phyloP scores from a whole-genome alignment of 345 rosid genomes.

The Ceriops zippeliana region DNA sequence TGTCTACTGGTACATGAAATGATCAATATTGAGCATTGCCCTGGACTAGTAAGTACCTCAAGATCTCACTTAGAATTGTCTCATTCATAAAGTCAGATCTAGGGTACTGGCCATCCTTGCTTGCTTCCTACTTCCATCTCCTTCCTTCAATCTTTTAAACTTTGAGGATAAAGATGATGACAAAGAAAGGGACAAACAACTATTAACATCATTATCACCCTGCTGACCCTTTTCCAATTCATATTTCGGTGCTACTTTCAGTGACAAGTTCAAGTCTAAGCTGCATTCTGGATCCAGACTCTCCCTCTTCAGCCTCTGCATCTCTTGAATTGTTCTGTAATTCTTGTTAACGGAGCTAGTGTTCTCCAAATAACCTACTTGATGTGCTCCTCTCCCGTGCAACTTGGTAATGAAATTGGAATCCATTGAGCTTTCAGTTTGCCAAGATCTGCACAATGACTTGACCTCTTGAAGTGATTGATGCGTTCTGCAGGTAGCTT shows the following conservation, averaged over 20 bases:
- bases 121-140: conserved; percentile 30
- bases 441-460: conserved; percentile 32
- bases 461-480: conserved; percentile 30
- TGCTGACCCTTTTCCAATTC: conserved; percentile 16
- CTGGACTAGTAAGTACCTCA: conserved; percentile 49
- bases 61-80: conserved; percentile 65
- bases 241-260: conserved; percentile 36
- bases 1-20: conserved; percentile 11
- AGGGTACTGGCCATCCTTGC: conserved; percentile 54
- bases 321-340: conserved; percentile 20
- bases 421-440: conserved; percentile 21
- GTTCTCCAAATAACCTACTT: conserved; percentile 10
- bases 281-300: conserved; percentile 22
- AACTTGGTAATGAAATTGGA: conserved; percentile 14
- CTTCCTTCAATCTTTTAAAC: conserved; percentile 33
- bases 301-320: conserved; percentile 42
- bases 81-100: conserved; percentile 85
- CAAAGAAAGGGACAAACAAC: conserved; percentile 64
- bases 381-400: conserved; percentile 19
- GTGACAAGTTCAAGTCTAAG: conserved; percentile 69
- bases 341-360: not conserved
- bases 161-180: conserved; percentile 49
- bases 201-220: conserved; percentile 19
- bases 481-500: conserved; percentile 19
- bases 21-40: conserved; percentile 3